Percentiles rank a stretch among this genome's conserved stretches.
Conservation (phyloP, 208 protist genomes). For the Plasmodiophora brassicae region DNA sequence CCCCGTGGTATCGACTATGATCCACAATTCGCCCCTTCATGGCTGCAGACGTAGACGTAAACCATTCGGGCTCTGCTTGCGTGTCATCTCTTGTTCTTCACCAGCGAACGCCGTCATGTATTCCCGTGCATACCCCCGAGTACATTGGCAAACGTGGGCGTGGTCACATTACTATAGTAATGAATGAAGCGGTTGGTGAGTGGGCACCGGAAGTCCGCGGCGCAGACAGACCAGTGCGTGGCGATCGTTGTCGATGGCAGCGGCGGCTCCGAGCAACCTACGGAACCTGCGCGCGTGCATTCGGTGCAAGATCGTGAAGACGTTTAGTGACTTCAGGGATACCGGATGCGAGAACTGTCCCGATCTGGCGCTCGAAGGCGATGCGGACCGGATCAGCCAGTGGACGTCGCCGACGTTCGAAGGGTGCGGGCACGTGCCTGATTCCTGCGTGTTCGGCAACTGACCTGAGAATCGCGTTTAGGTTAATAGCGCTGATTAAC, state of each 20-base stretch:
- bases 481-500: conserved; percentile 10
- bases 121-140: too few relatives aligned
- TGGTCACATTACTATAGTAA: too few relatives aligned
- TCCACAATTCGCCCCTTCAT: not conserved
- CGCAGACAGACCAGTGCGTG: too few relatives aligned
- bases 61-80: too few relatives aligned
- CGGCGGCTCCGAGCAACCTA: not conserved
- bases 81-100: too few relatives aligned
- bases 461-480: not conserved
- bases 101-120: too few relatives aligned
- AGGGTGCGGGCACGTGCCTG: not conserved
- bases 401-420: not conserved
- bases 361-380: not conserved
- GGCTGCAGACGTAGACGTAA: not conserved
- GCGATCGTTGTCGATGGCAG: not conserved
- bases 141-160: too few relatives aligned
- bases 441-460: not conserved
- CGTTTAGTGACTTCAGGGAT: not conserved
- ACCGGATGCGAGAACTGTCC: conserved; percentile 11
- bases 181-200: too few relatives aligned
- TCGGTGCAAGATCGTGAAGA: conserved; percentile 6
- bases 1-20: not conserved
- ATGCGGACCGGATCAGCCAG: not conserved
- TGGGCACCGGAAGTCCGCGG: too few relatives aligned
- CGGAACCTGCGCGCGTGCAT: not conserved